Base-by-base conservation (phyloP, 116 monocot genomes). In the Trichopus zeylanicus region DNA sequence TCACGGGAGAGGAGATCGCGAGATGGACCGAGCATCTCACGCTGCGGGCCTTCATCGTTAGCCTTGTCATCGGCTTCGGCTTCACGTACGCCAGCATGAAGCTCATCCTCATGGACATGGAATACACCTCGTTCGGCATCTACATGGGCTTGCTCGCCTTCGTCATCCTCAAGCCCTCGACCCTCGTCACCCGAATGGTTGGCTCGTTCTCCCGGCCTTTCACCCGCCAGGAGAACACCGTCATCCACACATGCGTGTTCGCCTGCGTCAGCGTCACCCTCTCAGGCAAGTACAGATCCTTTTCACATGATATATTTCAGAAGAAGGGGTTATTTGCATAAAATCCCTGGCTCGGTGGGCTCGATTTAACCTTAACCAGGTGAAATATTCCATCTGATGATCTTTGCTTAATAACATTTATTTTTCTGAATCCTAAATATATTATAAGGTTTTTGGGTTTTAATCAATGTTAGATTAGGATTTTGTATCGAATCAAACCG, bases 181-280 rank as follows among this genome's bases (percentile, higher is more conserved):
- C 42, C 42, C 4, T 15, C 42, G 13, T 42, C 42, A 42, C n/a
- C 18, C 3, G n/a, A 13, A n/a, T 3, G 18, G n/a, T 42, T 1
- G 42, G 42, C 42, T 42, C n/a, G 0, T n/a, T 16, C 15, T 15
- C 13, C 3, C 4, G 12, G n/a, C 75, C 78, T 29, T 88, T 88
- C 72, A 88, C 88, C 8, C 62, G 88, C 30, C 88, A 88, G 72
- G 88, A 88, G 80, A 88, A 88, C 63, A 88, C 84, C 56, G 88
- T 88, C 48, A 72, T 88, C 59, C 84, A 88, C n/a, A n/a, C 42
- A 18, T 42, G 12, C 42, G 0, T 42, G 0, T 1, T 42, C 3
- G 7, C 42, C 13, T 42, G 42, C 42, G n/a, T 4, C 7, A 42
- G 42, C 13, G n/a, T 42, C 4, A 13, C 12, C 42, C 4, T 42